Evolutionary conservation across 2,329 filamentous ascomycete species (phyloP), one percentile per base, ranked within the genome.

Genomic region (Phaeosphaeriaceae sp.): DNA sequence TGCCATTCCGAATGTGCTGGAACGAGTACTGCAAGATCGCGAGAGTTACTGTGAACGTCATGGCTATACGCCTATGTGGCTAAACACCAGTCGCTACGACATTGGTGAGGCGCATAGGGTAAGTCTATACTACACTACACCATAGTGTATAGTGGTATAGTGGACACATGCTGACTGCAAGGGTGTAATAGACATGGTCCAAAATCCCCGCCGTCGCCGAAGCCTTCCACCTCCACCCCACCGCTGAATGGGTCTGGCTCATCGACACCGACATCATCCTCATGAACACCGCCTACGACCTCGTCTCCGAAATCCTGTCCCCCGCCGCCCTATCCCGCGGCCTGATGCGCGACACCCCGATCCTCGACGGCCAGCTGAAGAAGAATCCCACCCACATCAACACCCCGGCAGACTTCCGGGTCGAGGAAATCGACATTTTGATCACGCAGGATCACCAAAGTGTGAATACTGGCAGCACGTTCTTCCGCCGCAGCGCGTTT

Each of bases 221-320:
- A 58, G 75, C 77, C 7, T 80, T 79, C 63, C 70, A 73, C 52
- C 72, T 73, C 10, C 68, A 74, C 60, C 77, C 78, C 2, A 66
- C 69, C 19, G 75, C 75, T 47, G 73, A 80, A 60, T 80, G 78
- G 78, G 63, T 80, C 44, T 80, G 77, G 75, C 77, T 79, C 58
- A 69, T 79, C 53, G 78, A 80, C 63, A 72, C 78, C 32, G 78
- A 80, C 64, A 77, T 79, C 23, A 75, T 80, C 56, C 64, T 80
- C 47, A 80, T 80, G 78, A 72, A 68, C 8, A 77, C 77, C 28
- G 60, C 67, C 21, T 67, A 73, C 52, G 66, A 74, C 55, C 64
- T 80, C 22, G 69, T 71, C 35, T 51, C 67, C 15, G 63, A 72
- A 17, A 63, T 79, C n/a, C 65, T 80, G 10, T 67, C 70, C 10